A percentile compares a stretch with the other conserved stretches of the same genome.
Evolutionary conservation across 1,284 basidiomycete genomes (phyloP).

Genomic region (Agroathelia rolfsii): DNA sequence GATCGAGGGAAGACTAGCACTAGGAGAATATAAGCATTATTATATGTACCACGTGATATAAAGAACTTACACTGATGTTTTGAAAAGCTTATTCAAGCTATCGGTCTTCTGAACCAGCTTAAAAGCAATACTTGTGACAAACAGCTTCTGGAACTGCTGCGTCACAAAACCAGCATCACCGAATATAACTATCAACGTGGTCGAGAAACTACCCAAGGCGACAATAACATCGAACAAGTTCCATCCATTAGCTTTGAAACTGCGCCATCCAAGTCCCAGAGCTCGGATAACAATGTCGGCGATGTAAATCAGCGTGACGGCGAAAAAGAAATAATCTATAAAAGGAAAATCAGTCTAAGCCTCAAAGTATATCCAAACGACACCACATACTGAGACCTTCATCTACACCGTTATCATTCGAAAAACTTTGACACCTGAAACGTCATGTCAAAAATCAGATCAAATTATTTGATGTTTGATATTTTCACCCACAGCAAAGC

Average conservation of each 20-base stretch:
- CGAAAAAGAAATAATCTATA: conserved; percentile 72
- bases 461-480: too few species aligned
- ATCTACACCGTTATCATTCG: conserved; percentile 44
- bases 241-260: conserved; percentile 85
- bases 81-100: conserved; percentile 91
- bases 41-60: conserved; percentile 2
- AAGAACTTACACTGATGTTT: conserved; percentile 77
- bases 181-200: conserved; percentile 71
- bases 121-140: conserved; percentile 87
- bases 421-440: conserved; percentile 73
- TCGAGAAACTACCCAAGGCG: conserved; percentile 75
- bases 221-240: conserved; percentile 88
- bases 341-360: conserved; percentile 11
- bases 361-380: too few species aligned
- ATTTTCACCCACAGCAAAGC: conserved; percentile 74
- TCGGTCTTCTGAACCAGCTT: conserved; percentile 90
- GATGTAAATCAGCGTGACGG: conserved; percentile 66
- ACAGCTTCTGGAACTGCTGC: conserved; percentile 86
- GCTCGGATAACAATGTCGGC: conserved; percentile 75
- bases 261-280: conserved; percentile 77
- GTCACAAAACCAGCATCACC: conserved; percentile 39
- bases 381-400: conserved; percentile 62
- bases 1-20: conserved; percentile 84
- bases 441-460: too few species aligned
- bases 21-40: conserved; percentile 20